phyloP scores from a whole-genome alignment of 192 early-diverging fungal genomes.

The Fimicolochytrium jonesii region DNA sequence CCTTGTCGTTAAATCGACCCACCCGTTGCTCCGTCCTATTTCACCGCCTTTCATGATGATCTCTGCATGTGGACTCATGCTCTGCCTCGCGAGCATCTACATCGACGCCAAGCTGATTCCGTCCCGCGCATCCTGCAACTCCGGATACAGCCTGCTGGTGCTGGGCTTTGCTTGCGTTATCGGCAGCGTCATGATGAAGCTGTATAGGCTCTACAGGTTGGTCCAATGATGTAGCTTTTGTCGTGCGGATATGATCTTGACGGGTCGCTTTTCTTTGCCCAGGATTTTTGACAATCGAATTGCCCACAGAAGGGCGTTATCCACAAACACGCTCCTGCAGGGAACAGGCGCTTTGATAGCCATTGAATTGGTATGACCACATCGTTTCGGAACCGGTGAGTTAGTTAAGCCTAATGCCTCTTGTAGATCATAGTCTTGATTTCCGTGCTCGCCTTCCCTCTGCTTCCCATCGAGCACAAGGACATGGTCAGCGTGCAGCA shows the following conservation, averaged over 20 bases:
- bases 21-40: background rate
- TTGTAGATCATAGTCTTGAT: background rate
- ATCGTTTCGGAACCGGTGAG: too few relatives aligned
- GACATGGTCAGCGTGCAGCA: slow-evolving; percentile 1
- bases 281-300: slow-evolving; percentile 20
- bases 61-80: background rate
- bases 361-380: background rate
- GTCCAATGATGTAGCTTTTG: too few relatives aligned
- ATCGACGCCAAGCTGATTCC: background rate
- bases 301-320: background rate
- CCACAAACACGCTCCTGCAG: background rate
- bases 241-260: too few relatives aligned
- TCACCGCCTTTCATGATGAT: slow-evolving; percentile 6
- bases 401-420: too few relatives aligned
- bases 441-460: slow-evolving; percentile 3
- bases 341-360: background rate
- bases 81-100: slow-evolving; percentile 3
- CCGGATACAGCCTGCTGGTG: background rate
- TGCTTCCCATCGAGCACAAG: background rate
- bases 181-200: slow-evolving; percentile 16
- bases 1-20: too few relatives aligned
- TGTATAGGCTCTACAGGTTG: slow-evolving; percentile 9
- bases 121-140: background rate
- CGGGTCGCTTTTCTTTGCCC: too few relatives aligned
- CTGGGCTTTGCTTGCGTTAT: slow-evolving; percentile 2